These are phyloP conservation scores for Glomus cerebriforme DNA, from an alignment of 192 early-diverging fungal species.

Conservation along the genomic window DNA sequence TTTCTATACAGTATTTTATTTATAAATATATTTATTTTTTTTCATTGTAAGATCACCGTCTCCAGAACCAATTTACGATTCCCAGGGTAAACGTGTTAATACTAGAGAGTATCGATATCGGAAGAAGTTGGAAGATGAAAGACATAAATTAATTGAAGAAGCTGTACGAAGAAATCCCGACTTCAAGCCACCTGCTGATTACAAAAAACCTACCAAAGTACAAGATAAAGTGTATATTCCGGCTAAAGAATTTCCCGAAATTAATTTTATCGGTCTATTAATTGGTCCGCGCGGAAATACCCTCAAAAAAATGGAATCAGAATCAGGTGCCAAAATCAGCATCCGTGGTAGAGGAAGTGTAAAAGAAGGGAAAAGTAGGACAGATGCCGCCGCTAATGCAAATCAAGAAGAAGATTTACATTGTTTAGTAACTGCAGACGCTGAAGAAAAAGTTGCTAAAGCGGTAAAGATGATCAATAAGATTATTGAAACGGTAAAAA, in stretches of 20 bases:
- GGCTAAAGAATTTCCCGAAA: slow-evolving; percentile 91
- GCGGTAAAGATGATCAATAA: slow-evolving; percentile 87
- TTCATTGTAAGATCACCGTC: slow-evolving; percentile 82
- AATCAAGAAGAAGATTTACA: slow-evolving; percentile 84
- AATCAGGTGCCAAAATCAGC: slow-evolving; percentile 93
- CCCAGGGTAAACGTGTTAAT: slow-evolving; percentile 94
- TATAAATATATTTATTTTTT: not conserved
- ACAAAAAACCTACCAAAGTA: slow-evolving; percentile 77
- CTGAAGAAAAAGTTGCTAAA: slow-evolving; percentile 83
- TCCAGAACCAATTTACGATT: slow-evolving; percentile 89
- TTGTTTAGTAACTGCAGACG: slow-evolving; percentile 87
- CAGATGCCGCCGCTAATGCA: slow-evolving; percentile 50
- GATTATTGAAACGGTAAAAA: slow-evolving; percentile 88
- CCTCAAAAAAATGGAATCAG: slow-evolving; percentile 92
- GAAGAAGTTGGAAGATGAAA: slow-evolving; percentile 91
- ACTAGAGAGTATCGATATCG: slow-evolving; percentile 92
- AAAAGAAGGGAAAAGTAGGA: slow-evolving; percentile 86
- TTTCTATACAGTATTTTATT: slow-evolving; percentile 4
- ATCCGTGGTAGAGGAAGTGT: slow-evolving; percentile 96
- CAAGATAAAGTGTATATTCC: slow-evolving; percentile 97
- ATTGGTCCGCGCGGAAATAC: slow-evolving; percentile 98
- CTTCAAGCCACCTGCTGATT: slow-evolving; percentile 91
- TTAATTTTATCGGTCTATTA: slow-evolving; percentile 97
- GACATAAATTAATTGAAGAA: slow-evolving; percentile 81
- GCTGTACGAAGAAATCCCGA: slow-evolving; percentile 73